Conservation (phyloP, 768 basidiomycete species). For the Porpolomopsis calyptriformis region DNA sequence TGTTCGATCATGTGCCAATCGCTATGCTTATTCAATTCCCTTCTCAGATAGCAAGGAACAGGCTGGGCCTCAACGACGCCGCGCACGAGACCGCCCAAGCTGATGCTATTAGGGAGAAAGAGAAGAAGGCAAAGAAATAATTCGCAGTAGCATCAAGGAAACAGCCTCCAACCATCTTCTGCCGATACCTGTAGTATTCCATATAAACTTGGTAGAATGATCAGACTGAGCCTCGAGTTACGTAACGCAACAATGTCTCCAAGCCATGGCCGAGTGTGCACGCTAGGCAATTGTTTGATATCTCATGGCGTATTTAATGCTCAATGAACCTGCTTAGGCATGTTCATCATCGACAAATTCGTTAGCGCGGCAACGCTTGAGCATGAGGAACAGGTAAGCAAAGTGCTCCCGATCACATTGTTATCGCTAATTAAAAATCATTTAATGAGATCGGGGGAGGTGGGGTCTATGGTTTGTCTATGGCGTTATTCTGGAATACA, state of each 20-base stretch:
- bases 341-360: background rate
- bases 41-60: slow-evolving; percentile 78
- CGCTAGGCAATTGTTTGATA: background rate
- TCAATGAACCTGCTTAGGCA: background rate
- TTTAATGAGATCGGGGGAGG: background rate
- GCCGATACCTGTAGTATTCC: background rate
- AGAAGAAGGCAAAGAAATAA: slow-evolving; percentile 38
- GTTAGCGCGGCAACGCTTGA: background rate
- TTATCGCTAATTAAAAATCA: too few species aligned
- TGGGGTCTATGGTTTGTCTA: background rate
- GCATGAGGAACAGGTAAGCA: background rate
- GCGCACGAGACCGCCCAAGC: slow-evolving; percentile 74
- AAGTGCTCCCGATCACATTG: too few species aligned
- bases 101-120: slow-evolving; percentile 56
- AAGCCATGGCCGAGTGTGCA: background rate
- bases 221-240: background rate
- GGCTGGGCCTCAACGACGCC: slow-evolving; percentile 79
- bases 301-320: background rate
- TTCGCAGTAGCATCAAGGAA: too few species aligned
- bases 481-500: background rate
- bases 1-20: slow-evolving; percentile 2
- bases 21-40: background rate
- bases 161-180: too few species aligned
- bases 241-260: background rate
- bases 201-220: background rate